Conservation (phyloP, 106 monocot genomes). For the Dendrobium catenatum region DNA sequence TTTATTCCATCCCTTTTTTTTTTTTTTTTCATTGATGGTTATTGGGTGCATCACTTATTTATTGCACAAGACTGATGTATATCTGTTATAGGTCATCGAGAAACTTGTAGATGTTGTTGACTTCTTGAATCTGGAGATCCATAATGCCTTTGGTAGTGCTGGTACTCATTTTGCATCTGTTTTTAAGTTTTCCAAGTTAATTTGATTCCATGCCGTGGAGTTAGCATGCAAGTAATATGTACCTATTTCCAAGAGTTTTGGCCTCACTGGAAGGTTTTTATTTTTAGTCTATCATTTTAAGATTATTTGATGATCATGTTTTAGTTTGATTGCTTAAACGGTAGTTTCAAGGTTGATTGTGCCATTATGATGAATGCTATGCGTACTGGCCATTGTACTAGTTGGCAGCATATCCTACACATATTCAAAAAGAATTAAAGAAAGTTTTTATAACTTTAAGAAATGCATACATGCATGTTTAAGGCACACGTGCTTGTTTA, state of each 20-base stretch:
- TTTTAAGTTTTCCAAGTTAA: neutral
- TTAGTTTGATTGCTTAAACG: neutral
- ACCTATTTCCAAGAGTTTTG: neutral
- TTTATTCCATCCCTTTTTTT: no score
- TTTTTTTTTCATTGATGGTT: neutral
- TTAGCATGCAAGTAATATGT: neutral
- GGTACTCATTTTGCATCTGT: constrained; percentile 32
- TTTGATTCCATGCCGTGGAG: neutral
- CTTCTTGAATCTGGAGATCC: constrained; percentile 81
- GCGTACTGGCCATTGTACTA: neutral
- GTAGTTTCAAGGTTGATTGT: neutral
- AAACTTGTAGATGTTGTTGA: constrained; percentile 93
- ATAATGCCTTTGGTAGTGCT: constrained; percentile 66
- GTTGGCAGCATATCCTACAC: neutral
- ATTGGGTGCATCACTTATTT: neutral
- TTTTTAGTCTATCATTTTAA: neutral
- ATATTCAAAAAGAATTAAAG: neutral
- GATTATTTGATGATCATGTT: neutral
- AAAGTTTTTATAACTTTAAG: neutral
- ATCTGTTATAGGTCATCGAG: constrained; percentile 71
- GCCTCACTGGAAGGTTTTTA: neutral
- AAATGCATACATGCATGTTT: neutral
- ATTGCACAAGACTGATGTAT: neutral
- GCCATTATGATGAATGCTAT: neutral
- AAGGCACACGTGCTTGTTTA: neutral